Conservation (phyloP, 2,329 filamentous ascomycete genomes). For the Colletotrichum spaethianum region DNA sequence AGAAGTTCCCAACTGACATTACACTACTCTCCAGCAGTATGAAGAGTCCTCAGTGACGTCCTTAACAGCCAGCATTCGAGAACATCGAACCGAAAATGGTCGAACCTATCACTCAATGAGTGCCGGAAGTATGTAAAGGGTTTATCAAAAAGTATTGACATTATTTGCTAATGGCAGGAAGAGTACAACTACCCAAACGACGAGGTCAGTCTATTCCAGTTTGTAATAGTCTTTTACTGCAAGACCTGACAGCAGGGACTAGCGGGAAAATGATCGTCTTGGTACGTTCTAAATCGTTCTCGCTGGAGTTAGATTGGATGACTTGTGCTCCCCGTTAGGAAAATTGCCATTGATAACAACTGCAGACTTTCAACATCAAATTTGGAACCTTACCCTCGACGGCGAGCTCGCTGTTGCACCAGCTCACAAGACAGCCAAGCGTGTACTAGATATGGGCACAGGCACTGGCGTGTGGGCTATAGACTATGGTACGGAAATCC, state of each 20-base stretch:
- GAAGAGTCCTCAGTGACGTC: conserved; percentile 4
- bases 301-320: background rate
- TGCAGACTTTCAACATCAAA: conserved; percentile 53
- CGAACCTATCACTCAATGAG: conserved; percentile 53
- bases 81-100: conserved; percentile 54
- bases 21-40: background rate
- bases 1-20: background rate
- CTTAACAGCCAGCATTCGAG: conserved; percentile 51
- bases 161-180: conserved; percentile 15
- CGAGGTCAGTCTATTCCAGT: conserved; percentile 28
- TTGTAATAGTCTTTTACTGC: conserved; percentile 24
- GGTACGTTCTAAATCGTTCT: background rate
- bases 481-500: conserved; percentile 53
- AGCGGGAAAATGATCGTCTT: conserved; percentile 51
- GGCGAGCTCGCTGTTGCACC: conserved; percentile 49
- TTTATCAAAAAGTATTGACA: background rate
- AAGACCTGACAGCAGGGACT: background rate
- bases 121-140: background rate
- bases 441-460: conserved; percentile 61
- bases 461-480: conserved; percentile 62
- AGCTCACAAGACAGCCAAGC: conserved; percentile 43
- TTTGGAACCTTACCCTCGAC: conserved; percentile 49
- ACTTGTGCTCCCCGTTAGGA: background rate
- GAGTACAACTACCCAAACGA: conserved; percentile 47
- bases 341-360: background rate